Evolutionary conservation across 352 stramenopile species (phyloP).

Genomic region (Phytopythium helicoides): DNA sequence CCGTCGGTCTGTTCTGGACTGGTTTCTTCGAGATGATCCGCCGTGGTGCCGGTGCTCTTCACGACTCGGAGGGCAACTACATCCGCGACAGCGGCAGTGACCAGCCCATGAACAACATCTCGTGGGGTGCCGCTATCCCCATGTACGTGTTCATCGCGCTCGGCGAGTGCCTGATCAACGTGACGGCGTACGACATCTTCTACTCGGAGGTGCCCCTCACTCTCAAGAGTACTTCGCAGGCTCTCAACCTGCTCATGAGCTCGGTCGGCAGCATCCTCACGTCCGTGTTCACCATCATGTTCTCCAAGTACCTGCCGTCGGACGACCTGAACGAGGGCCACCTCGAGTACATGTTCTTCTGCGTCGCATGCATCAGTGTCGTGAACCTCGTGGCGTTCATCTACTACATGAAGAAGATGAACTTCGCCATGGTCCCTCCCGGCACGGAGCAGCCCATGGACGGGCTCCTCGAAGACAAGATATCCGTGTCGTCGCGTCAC

Average conservation of each 20-base stretch:
- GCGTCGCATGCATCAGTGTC: constrained; percentile 35
- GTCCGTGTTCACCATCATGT: constrained; percentile 73
- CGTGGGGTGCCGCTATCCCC: constrained; percentile 41
- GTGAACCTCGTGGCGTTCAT: constrained; percentile 58
- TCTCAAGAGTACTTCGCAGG: constrained; percentile 54
- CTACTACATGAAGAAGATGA: constrained; percentile 51
- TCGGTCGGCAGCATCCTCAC: constrained; percentile 58
- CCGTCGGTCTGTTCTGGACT: constrained; percentile 34
- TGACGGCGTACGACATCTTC: constrained; percentile 57
- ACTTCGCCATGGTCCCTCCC: constrained; percentile 41
- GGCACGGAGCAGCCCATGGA: not conserved
- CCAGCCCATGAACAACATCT: constrained; percentile 59
- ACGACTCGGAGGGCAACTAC: constrained; percentile 23
- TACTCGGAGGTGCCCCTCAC: constrained; percentile 52
- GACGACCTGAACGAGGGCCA: constrained; percentile 61
- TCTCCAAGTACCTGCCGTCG: constrained; percentile 38
- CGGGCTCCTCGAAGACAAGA: constrained; percentile 12
- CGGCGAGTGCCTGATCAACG: constrained; percentile 59
- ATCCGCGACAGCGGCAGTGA: constrained; percentile 40
- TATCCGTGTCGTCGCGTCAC: constrained; percentile 18
- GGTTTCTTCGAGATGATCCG: constrained; percentile 52
- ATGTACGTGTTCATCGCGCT: constrained; percentile 62
- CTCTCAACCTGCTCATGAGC: constrained; percentile 56
- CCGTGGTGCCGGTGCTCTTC: constrained; percentile 37
- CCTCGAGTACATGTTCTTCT: constrained; percentile 77